Evolutionary conservation across 106 monocot genomes (phyloP).

Genomic region (Vanilla planifolia): DNA sequence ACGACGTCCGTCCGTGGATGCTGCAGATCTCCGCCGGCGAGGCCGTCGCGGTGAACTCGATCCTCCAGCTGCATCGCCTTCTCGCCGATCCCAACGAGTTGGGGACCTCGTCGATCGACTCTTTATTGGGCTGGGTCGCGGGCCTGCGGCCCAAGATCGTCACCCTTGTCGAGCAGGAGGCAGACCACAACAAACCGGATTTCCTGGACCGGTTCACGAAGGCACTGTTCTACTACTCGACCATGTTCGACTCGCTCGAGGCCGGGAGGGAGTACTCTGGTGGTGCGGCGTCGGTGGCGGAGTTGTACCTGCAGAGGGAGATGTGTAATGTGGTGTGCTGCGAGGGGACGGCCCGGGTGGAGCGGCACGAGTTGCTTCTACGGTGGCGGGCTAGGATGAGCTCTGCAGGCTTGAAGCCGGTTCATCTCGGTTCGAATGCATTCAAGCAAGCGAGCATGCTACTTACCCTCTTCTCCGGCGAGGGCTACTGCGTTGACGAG

Average conservation of each 20-base stretch:
- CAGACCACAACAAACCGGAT: conserved; percentile 25
- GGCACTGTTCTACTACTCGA: conserved; percentile 52
- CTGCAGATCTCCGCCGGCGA: conserved; percentile 22
- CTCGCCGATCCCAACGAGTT: conserved; percentile 13
- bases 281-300: conserved; percentile 1
- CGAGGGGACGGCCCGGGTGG: conserved; percentile 31
- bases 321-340: conserved; percentile 41
- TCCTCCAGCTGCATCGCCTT: conserved; percentile 41
- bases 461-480: conserved; percentile 40
- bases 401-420: conserved; percentile 22
- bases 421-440: conserved; percentile 38
- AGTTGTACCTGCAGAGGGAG: conserved; percentile 33
- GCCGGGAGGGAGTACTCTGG: neutral
- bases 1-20: conserved; percentile 30
- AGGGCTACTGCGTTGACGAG: conserved; percentile 48
- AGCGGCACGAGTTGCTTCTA: conserved; percentile 39
- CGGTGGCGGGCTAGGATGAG: conserved; percentile 26
- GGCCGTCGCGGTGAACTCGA: conserved; percentile 35
- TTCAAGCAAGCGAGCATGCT: conserved; percentile 56
- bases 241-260: conserved; percentile 53
- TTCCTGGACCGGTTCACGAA: conserved; percentile 33
- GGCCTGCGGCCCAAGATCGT: conserved; percentile 30
- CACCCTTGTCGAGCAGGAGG: conserved; percentile 44
- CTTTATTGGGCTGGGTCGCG: conserved; percentile 26
- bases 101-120: conserved; percentile 29